Evolutionary conservation across 2,329 filamentous ascomycete species (phyloP), one percentile per base, ranked within the genome.

Genomic region (Pseudocercospora crystallina): DNA sequence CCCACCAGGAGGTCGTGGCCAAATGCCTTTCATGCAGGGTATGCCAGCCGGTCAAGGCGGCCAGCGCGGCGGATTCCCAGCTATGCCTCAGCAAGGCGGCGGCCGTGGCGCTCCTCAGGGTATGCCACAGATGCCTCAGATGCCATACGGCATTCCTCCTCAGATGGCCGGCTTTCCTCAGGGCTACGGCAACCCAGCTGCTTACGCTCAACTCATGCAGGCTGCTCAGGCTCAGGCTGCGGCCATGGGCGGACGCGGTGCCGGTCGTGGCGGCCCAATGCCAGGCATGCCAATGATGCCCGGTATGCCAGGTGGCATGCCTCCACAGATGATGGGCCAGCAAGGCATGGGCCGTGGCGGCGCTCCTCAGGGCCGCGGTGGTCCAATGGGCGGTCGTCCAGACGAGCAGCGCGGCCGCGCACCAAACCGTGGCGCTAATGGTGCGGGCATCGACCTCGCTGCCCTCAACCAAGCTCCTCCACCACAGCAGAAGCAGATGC

Each of bases 401-500:
- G 63, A 66, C 39, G 65, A 68, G 64, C 68, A 70, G 58, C 71
- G 69, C 47, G 67, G 67, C 51, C 65, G 65, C 56, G 66, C 66
- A 37, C 61, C 60, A 34, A 67, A 73, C 60, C 71, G 69, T 57
- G 64, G 63, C 47, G 53, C 58, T 43, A 47, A 62, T 43, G 59
- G 51, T 9, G 34, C 58, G 44, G 75, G 76, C 57, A 64, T 82
- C 58, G 79, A 76, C 65, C 64, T 82, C 57, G 69, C 71, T 60
- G 71, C 73, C 57, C 75, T 86, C 56, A 73, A 73, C 58, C 65
- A 74, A 49, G 75, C 78, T 58, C 76, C 81, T 32, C 81, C 86
- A 34, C 80, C 81, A 42, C 89, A 95, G 77, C 94, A 97, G 81
- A 99, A 99, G 85, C 94, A 99, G 81, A 89, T 97, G 74, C 85